These are phyloP conservation scores for Leucoagaricus sp. DNA, from an alignment of 1,284 basidiomycete species.

Conservation along the genomic window DNA sequence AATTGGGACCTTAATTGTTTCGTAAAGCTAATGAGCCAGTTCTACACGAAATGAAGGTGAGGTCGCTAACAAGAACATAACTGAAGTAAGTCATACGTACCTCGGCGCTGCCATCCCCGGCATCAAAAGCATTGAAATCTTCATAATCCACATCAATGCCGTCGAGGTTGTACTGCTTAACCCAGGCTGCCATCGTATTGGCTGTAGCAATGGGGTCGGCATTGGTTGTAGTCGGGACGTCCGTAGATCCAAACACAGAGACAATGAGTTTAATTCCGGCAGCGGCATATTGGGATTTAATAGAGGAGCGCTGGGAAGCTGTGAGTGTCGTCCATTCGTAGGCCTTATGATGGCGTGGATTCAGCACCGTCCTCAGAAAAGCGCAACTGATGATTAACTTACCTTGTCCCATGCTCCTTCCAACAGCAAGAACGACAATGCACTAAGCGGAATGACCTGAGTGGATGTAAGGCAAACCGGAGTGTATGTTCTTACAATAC, in stretches of 20 bases:
- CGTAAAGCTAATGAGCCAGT: conserved; percentile 47
- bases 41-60: too few species aligned
- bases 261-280: conserved; percentile 62
- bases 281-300: conserved; percentile 50
- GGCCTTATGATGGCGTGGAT: conserved; percentile 24
- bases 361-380: not conserved
- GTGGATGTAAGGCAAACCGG: not conserved
- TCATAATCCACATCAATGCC: conserved; percentile 59
- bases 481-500: too few species aligned
- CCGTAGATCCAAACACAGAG: conserved; percentile 56
- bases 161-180: conserved; percentile 51
- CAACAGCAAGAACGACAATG: conserved; percentile 50
- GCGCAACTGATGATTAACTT: not conserved
- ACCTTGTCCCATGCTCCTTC: conserved; percentile 56
- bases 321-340: conserved; percentile 41
- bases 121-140: conserved; percentile 49
- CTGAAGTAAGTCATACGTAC: too few species aligned
- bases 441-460: conserved; percentile 28
- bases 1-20: conserved; percentile 40
- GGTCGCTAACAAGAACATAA: too few species aligned
- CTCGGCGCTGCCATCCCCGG: conserved; percentile 39
- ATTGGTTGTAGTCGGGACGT: conserved; percentile 47
- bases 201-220: conserved; percentile 49
- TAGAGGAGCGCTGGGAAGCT: conserved; percentile 39
- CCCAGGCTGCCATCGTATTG: conserved; percentile 50